These are phyloP conservation scores for Penicillium griseofulvum DNA, from an alignment of 2,329 filamentous ascomycete genomes.

Conservation along the genomic window DNA sequence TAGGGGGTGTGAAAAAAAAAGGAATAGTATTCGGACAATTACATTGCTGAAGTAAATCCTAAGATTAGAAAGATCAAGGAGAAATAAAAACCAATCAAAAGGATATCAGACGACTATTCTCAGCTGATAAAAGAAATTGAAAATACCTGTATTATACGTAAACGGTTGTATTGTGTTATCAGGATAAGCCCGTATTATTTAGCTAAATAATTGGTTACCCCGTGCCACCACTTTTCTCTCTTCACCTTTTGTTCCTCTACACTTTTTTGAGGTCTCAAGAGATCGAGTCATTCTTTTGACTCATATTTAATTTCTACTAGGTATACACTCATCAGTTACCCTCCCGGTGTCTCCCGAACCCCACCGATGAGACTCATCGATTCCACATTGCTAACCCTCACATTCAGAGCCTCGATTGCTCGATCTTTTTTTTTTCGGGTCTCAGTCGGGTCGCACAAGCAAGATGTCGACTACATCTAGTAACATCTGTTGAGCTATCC, in stretches of 20 bases:
- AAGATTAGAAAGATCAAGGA: neutral
- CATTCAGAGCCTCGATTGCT: slow-evolving; percentile 9
- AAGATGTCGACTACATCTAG: slow-evolving; percentile 36
- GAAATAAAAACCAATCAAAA: slow-evolving; percentile 1
- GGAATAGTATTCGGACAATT: neutral
- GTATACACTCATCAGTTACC: neutral
- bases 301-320: neutral
- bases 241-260: slow-evolving; percentile 8
- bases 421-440: slow-evolving; percentile 2
- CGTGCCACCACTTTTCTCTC: slow-evolving; percentile 17
- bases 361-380: neutral
- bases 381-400: slow-evolving; percentile 4
- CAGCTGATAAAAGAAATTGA: slow-evolving; percentile 8
- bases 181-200: slow-evolving; percentile 14
- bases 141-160: slow-evolving; percentile 5
- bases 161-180: slow-evolving; percentile 8
- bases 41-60: neutral
- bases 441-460: slow-evolving; percentile 22
- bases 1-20: neutral
- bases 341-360: neutral
- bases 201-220: slow-evolving; percentile 27
- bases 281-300: neutral
- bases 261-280: neutral
- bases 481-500: slow-evolving; percentile 35
- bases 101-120: slow-evolving; percentile 9